Conservation (phyloP, 2,329 filamentous ascomycete genomes). For the Exophiala phaeomuriformis region DNA sequence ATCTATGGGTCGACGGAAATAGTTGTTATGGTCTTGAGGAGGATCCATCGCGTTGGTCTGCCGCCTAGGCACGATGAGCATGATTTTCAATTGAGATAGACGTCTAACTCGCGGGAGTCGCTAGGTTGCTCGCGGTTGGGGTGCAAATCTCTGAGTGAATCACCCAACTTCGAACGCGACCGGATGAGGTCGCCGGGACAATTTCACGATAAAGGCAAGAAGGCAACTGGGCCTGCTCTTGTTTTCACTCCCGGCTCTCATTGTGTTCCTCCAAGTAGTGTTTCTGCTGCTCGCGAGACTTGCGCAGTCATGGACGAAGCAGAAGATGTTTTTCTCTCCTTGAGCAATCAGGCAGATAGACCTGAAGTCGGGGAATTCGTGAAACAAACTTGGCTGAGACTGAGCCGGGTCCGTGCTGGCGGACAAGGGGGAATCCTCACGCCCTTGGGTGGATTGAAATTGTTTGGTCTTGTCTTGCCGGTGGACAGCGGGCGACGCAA, state of each 20-base stretch:
- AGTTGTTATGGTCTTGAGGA: slow-evolving; percentile 13
- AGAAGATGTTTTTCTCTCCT: slow-evolving; percentile 5
- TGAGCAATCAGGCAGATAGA: neutral
- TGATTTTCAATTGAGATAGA: neutral
- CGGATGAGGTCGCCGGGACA: slow-evolving; percentile 9
- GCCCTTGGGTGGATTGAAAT: slow-evolving; percentile 1
- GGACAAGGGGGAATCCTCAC: neutral
- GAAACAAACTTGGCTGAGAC: slow-evolving; percentile 9
- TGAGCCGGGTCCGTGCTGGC: neutral
- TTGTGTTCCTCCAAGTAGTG: slow-evolving; percentile 16
- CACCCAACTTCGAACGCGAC: slow-evolving; percentile 19
- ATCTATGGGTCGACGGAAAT: slow-evolving; percentile 9
- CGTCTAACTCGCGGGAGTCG: neutral
- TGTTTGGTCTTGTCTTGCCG: neutral
- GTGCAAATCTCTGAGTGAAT: neutral
- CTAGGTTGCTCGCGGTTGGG: neutral
- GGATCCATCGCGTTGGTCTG: slow-evolving; percentile 16
- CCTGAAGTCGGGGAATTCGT: neutral
- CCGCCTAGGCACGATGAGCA: slow-evolving; percentile 18
- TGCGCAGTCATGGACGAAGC: slow-evolving; percentile 17
- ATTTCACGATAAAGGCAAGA: slow-evolving; percentile 12
- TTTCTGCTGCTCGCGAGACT: slow-evolving; percentile 8
- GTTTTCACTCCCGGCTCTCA: slow-evolving; percentile 15
- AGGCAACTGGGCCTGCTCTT: slow-evolving; percentile 23
- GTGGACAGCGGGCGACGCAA: neutral